Conservation (phyloP, 1,284 basidiomycete genomes). For the Trichosporon sp. region DNA sequence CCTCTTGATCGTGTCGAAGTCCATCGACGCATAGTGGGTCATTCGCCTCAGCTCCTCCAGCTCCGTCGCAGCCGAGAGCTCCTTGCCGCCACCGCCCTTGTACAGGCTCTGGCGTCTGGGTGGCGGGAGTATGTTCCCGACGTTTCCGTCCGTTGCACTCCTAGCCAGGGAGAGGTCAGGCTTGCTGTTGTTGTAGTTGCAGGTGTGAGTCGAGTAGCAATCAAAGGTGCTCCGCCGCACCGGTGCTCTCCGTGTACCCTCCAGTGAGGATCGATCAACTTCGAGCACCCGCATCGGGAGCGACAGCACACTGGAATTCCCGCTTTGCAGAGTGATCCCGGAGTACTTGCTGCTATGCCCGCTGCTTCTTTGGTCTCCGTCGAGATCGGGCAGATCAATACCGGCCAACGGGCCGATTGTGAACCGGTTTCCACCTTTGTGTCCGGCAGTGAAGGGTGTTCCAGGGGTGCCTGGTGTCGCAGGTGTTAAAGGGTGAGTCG, state of each 20-base stretch:
- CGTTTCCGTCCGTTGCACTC: not conserved
- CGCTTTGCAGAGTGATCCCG: not conserved
- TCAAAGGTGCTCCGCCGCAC: slow-evolving; percentile 4
- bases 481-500: slow-evolving; percentile 1
- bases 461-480: not conserved
- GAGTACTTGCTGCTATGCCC: slow-evolving; percentile 9
- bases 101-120: not conserved
- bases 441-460: not conserved
- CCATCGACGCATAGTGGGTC: slow-evolving; percentile 8
- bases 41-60: slow-evolving; percentile 4
- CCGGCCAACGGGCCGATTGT: slow-evolving; percentile 5
- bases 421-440: not conserved
- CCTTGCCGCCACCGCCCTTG: not conserved
- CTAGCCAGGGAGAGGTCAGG: not conserved
- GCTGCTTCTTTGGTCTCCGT: not conserved
- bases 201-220: slow-evolving; percentile 11
- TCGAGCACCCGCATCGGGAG: slow-evolving; percentile 1
- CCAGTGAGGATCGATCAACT: not conserved
- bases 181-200: slow-evolving; percentile 9
- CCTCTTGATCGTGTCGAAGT: slow-evolving; percentile 15
- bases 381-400: slow-evolving; percentile 1
- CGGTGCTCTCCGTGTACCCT: not conserved
- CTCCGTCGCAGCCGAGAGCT: not conserved
- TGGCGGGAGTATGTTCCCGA: not conserved
- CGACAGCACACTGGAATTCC: slow-evolving; percentile 1